phyloP scores from a whole-genome alignment of 139 green algal species.

The Volvox africanus region DNA sequence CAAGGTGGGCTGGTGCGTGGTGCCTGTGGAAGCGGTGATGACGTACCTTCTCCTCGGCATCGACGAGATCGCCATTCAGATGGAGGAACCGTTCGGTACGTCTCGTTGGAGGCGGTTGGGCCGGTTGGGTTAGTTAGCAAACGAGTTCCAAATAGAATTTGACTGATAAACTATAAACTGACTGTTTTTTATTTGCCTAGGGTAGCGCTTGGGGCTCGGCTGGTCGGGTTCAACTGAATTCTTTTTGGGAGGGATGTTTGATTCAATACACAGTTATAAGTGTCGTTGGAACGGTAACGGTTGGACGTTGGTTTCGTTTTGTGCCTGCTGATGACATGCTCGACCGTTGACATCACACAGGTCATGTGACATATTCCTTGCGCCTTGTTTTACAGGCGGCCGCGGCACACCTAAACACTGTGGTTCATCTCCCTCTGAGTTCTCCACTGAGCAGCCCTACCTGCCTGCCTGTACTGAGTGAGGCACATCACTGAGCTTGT shows the following conservation, averaged over 20 bases:
- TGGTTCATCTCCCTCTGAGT: neutral
- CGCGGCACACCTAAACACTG: too few species aligned
- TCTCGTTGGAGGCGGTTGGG: neutral
- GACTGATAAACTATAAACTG: neutral
- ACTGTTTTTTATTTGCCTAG: neutral
- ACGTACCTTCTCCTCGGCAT: conserved; percentile 63
- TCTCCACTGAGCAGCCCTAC: neutral
- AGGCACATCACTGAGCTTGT: neutral
- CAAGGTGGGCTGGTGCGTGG: conserved; percentile 38
- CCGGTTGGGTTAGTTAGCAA: neutral
- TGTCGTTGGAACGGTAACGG: too few species aligned
- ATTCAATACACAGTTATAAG: too few species aligned
- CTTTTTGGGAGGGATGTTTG: too few species aligned
- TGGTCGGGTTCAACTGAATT: too few species aligned
- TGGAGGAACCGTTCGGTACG: conserved; percentile 43
- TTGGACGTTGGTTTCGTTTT: too few species aligned
- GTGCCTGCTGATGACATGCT: too few species aligned
- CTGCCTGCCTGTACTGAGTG: neutral
- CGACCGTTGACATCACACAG: too few species aligned
- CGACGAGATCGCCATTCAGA: conserved; percentile 68
- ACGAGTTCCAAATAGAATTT: neutral
- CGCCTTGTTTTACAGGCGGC: too few species aligned
- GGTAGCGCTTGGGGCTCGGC: too few species aligned
- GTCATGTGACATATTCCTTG: too few species aligned
- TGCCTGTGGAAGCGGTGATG: conserved; percentile 48